These are phyloP conservation scores for Phlebopus sp. DNA, from an alignment of 1,284 basidiomycete genomes.

Conservation along the genomic window DNA sequence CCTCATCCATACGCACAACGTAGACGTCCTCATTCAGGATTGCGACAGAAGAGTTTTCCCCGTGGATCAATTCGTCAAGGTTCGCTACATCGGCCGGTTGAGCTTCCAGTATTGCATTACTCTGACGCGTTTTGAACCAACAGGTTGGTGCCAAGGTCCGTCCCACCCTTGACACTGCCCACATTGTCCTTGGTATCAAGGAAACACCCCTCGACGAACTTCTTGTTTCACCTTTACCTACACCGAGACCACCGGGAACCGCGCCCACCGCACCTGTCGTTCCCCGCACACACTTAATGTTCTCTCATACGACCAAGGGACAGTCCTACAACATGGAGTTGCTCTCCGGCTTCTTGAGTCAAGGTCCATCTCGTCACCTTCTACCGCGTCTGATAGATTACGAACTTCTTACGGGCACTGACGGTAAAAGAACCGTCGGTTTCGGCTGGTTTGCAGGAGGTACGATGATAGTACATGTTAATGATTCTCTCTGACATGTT, in stretches of 20 bases:
- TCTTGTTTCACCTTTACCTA: conserved; percentile 33
- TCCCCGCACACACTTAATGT: conserved; percentile 76
- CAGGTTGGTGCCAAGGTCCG: conserved; percentile 77
- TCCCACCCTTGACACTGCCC: conserved; percentile 56
- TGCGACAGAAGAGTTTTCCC: conserved; percentile 75
- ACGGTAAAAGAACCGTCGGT: conserved; percentile 77
- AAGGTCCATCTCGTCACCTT: conserved; percentile 16
- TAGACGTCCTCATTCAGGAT: conserved; percentile 71
- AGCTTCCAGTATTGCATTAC: conserved; percentile 3
- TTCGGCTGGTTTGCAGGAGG: conserved; percentile 90
- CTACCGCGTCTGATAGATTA: conserved; percentile 75
- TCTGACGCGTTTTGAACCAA: conserved; percentile 11
- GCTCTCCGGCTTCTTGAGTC: conserved; percentile 60
- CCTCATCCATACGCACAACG: conserved; percentile 54
- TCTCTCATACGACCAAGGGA: conserved; percentile 87
- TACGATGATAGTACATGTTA: conserved; percentile 31
- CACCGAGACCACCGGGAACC: conserved; percentile 3
- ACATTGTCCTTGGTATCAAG: conserved; percentile 85
- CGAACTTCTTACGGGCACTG: conserved; percentile 67
- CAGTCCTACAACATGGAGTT: conserved; percentile 84
- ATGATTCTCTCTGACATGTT: not conserved
- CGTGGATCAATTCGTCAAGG: conserved; percentile 63
- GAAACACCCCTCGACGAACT: conserved; percentile 72
- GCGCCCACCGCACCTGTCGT: conserved; percentile 15
- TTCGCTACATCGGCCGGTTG: conserved; percentile 27